These are phyloP conservation scores for Brassica incana DNA, from an alignment of 345 rosid species.

Conservation along the genomic window DNA sequence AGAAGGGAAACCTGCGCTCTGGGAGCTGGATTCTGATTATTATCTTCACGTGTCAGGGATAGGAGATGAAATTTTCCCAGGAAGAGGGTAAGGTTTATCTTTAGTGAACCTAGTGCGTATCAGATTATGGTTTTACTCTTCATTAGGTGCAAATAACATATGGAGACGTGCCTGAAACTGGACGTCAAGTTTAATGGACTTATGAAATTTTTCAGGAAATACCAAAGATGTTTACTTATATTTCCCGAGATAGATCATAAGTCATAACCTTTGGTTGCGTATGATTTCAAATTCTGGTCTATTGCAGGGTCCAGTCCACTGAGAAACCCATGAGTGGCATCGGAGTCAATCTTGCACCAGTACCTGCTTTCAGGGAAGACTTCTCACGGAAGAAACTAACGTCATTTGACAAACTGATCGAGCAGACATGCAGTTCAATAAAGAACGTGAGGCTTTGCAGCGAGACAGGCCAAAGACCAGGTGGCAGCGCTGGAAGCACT, in stretches of 20 bases:
- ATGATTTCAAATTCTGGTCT: conserved; percentile 13
- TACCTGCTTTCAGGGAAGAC: conserved; percentile 92
- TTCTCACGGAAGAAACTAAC: conserved; percentile 84
- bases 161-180: background rate
- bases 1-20: conserved; percentile 96
- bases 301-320: conserved; percentile 34
- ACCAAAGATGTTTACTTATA: conserved; percentile 3
- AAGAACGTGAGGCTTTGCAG: conserved; percentile 86
- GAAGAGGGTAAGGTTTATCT: conserved; percentile 47
- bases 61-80: conserved; percentile 75
- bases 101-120: background rate
- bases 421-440: conserved; percentile 78
- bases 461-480: conserved; percentile 79
- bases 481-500: conserved; percentile 49
- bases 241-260: conserved; percentile 11
- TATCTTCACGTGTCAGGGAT: conserved; percentile 92
- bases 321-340: conserved; percentile 47
- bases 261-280: conserved; percentile 5
- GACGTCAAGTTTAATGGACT: background rate
- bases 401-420: conserved; percentile 89
- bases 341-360: conserved; percentile 67
- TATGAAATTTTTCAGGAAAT: background rate
- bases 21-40: conserved; percentile 99
- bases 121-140: conserved; percentile 3
- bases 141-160: conserved; percentile 9